These are phyloP conservation scores for Meredithiella fracta DNA, from an alignment of 2,329 filamentous ascomycete species.

Conservation along the genomic window DNA sequence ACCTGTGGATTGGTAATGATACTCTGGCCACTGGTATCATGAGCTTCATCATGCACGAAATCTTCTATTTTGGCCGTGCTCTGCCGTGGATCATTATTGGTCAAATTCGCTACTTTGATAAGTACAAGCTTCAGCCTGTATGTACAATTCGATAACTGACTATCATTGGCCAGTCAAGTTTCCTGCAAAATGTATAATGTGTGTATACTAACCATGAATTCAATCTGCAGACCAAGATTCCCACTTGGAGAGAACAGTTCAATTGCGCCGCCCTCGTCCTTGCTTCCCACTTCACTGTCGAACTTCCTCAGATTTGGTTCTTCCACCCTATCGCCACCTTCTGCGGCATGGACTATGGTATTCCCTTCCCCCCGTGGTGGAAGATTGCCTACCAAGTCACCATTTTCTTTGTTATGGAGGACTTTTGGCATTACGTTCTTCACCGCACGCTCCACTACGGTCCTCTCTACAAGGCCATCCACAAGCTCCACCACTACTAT, in stretches of 20 bases:
- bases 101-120: conserved; percentile 68
- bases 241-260: conserved; percentile 86
- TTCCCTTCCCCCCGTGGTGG: conserved; percentile 72
- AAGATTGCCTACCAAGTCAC: conserved; percentile 86
- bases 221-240: conserved; percentile 50
- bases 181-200: background rate
- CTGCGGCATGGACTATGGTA: conserved; percentile 72
- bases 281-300: conserved; percentile 90
- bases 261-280: conserved; percentile 86
- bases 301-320: conserved; percentile 96
- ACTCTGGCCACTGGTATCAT: conserved; percentile 90
- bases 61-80: conserved; percentile 82
- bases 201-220: background rate
- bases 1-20: conserved; percentile 96
- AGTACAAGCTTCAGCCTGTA: conserved; percentile 87
- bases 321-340: conserved; percentile 94
- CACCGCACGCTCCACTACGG: conserved; percentile 90
- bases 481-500: conserved; percentile 99
- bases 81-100: conserved; percentile 91
- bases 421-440: conserved; percentile 96
- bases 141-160: conserved; percentile 20
- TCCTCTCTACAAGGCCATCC: conserved; percentile 85
- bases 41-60: conserved; percentile 90
- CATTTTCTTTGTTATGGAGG: conserved; percentile 89
- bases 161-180: background rate